Percentiles rank a stretch among this genome's conserved stretches.
Evolutionary conservation across 2,329 filamentous ascomycete genomes (phyloP).

Genomic region (Exophiala mesophila): DNA sequence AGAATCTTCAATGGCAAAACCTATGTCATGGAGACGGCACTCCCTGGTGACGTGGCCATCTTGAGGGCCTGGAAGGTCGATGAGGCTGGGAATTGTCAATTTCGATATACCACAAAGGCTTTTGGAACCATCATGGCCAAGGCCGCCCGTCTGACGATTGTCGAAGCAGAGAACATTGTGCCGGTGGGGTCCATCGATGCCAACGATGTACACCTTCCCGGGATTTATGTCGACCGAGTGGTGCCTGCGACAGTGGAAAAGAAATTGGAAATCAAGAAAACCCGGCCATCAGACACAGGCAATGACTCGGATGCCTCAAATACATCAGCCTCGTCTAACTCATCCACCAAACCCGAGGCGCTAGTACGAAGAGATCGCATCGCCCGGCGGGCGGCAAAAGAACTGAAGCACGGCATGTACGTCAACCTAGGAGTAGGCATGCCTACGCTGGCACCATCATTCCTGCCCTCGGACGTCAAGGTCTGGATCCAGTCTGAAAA

Average conservation of each 20-base stretch:
- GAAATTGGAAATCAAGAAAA: constrained; percentile 65
- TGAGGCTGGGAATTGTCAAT: constrained; percentile 71
- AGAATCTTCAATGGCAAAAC: constrained; percentile 67
- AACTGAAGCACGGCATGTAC: constrained; percentile 74
- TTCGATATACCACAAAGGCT: constrained; percentile 69
- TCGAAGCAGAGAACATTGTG: constrained; percentile 82
- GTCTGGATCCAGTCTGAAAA: constrained; percentile 87
- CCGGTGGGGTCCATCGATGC: constrained; percentile 67
- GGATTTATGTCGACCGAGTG: constrained; percentile 77
- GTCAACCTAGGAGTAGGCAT: constrained; percentile 81
- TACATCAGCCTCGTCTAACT: neutral
- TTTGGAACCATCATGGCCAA: constrained; percentile 77
- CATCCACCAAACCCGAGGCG: constrained; percentile 39
- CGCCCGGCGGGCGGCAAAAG: constrained; percentile 69
- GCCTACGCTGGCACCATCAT: constrained; percentile 76
- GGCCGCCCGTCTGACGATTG: constrained; percentile 70
- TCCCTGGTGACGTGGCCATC: constrained; percentile 72
- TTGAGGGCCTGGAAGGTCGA: constrained; percentile 72
- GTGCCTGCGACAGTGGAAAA: constrained; percentile 68
- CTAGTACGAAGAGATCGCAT: constrained; percentile 63
- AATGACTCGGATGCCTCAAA: constrained; percentile 28
- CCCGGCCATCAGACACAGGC: constrained; percentile 41
- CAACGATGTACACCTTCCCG: constrained; percentile 70
- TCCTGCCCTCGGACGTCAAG: constrained; percentile 61
- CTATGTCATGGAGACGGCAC: constrained; percentile 72